Conservation (phyloP, 2,329 filamentous ascomycete species). For the Triangularia setosa region DNA sequence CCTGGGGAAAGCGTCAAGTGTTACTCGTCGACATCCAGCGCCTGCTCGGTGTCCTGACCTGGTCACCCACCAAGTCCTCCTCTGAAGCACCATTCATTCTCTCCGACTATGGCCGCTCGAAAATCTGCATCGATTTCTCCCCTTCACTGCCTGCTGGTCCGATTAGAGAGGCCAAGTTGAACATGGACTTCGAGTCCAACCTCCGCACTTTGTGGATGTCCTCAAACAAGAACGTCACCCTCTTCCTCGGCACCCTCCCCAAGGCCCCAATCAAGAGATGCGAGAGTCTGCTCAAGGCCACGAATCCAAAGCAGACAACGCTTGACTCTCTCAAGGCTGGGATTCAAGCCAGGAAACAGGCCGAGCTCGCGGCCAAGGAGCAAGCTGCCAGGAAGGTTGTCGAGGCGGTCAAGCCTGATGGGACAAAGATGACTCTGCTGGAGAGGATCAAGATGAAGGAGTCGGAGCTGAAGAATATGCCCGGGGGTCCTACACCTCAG, state of each 20-base stretch:
- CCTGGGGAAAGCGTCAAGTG: slow-evolving; percentile 70
- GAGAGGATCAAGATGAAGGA: slow-evolving; percentile 74
- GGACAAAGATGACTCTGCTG: slow-evolving; percentile 62
- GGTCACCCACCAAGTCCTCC: slow-evolving; percentile 29
- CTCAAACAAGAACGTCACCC: slow-evolving; percentile 30
- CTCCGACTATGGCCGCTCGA: slow-evolving; percentile 41
- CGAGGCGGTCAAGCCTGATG: slow-evolving; percentile 39
- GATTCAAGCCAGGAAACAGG: slow-evolving; percentile 44
- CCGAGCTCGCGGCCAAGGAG: slow-evolving; percentile 41
- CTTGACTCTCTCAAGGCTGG: slow-evolving; percentile 65
- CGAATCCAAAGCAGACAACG: slow-evolving; percentile 50
- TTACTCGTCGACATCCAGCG: slow-evolving; percentile 61
- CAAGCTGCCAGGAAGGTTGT: slow-evolving; percentile 30
- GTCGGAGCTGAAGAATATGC: slow-evolving; percentile 43
- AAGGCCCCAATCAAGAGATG: slow-evolving; percentile 50
- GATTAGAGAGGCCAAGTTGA: slow-evolving; percentile 49
- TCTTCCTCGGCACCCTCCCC: slow-evolving; percentile 56
- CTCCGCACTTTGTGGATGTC: slow-evolving; percentile 42
- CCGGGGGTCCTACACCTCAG: slow-evolving; percentile 46
- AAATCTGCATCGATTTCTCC: slow-evolving; percentile 55
- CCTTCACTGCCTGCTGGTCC: slow-evolving; percentile 34
- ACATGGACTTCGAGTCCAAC: slow-evolving; percentile 51
- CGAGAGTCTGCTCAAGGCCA: slow-evolving; percentile 54
- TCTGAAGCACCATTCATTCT: slow-evolving; percentile 38
- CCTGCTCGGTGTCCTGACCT: slow-evolving; percentile 60